Evolutionary conservation across 2,329 filamentous ascomycete species (phyloP), one percentile per base, ranked within the genome.

Genomic region (Neurospora crassa): DNA sequence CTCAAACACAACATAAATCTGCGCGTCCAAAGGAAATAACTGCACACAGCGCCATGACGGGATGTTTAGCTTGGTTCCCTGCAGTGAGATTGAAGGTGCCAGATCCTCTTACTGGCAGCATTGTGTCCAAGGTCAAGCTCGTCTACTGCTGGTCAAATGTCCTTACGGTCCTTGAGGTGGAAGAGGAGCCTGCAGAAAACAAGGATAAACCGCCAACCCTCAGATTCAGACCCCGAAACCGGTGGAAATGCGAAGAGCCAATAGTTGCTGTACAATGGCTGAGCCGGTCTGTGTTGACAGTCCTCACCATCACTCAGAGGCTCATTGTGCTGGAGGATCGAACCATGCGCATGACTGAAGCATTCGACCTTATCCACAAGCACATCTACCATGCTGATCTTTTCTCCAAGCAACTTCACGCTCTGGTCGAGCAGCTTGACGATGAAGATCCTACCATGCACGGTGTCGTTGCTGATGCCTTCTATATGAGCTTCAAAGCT

Each of bases 91-190:
- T 99, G 63, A 98, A 98, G 80, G 88, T 89, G 18, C 87, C 89
- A 11, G 90, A 93, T 73, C 83, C 88, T 1, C 85, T 87, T 67
- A 89, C 88, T 0, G 89, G 89, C 5, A 91, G 89, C 76, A 87
- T 90, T 8, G 85, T 90, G 11, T 94, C 92, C 20, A 91, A 90
- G 77, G 92, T 91, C 45, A 98, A 99, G 80, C 86, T 99, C 20
- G 95, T 93, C 0, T 99, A 99, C 82, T 97, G 94, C 80, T 99
- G 96, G 96, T 98, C 96, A 2, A 98, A 98, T 77, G 89, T 98
- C n/a, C 83, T 99, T 74, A 98, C 94, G 0, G 90, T 99, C 5
- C 83, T 99, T 34, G 96, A 99, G 74, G 89, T 98, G 12, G 90
- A 95, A 69, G 91, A 96, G 75, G 84, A 90, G 14, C 86, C 86